phyloP scores from a whole-genome alignment of 176 grass and related monocot genomes.

The Metroxylon sagu region DNA sequence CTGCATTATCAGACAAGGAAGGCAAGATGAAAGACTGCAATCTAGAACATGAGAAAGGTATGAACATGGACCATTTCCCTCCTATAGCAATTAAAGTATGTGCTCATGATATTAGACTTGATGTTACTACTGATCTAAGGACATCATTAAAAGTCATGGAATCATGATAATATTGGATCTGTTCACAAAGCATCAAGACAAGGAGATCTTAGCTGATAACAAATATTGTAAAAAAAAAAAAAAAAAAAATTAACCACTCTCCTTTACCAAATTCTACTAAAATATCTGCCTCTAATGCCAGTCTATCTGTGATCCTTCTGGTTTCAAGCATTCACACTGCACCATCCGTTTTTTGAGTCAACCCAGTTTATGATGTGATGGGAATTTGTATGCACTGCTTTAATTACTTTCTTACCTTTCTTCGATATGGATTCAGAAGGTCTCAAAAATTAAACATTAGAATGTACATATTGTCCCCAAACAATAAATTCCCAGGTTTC shows the following conservation, averaged over 20 bases:
- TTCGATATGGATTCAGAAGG: no score
- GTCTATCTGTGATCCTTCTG: not conserved
- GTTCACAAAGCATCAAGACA: not conserved
- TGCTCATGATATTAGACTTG: slow-evolving; percentile 8
- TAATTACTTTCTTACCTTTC: not conserved
- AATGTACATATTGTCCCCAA: slow-evolving; percentile 24
- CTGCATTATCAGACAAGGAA: slow-evolving; percentile 11
- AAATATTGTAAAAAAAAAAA: slow-evolving; percentile 1
- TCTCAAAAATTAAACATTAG: not conserved
- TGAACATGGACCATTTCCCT: not conserved
- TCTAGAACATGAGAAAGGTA: slow-evolving; percentile 13
- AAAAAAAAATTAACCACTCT: not conserved
- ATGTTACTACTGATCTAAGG: slow-evolving; percentile 5
- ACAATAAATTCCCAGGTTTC: slow-evolving; percentile 16
- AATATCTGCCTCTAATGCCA: not conserved
- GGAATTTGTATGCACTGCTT: not conserved
- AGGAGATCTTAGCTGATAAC: slow-evolving; percentile 15
- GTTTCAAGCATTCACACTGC: slow-evolving; percentile 2
- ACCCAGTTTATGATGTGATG: no score
- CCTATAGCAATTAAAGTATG: slow-evolving; percentile 10
- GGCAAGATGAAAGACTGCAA: not conserved
- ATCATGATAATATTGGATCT: not conserved
- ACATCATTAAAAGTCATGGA: slow-evolving; percentile 6
- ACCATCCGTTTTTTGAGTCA: slow-evolving; percentile 2
- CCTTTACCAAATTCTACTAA: not conserved